Evolutionary conservation across 192 early-diverging fungal genomes (phyloP).

Genomic region (Umbelopsis sp.): DNA sequence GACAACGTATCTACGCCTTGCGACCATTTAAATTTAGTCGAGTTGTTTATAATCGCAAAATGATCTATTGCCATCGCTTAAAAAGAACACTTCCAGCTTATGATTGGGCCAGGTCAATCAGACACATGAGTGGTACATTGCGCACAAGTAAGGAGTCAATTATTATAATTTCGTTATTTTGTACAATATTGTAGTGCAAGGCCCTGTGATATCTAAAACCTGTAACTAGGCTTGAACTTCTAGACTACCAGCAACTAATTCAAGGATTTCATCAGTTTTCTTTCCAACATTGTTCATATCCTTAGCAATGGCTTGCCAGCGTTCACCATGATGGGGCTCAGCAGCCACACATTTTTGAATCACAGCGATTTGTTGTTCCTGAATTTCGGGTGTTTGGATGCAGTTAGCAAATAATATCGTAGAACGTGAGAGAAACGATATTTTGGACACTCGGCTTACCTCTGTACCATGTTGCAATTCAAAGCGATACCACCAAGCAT

Average conservation of each 20-base stretch:
- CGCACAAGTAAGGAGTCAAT: too few relatives aligned
- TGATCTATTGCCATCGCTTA: too few relatives aligned
- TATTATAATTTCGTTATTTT: too few relatives aligned
- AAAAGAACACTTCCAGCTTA: too few relatives aligned
- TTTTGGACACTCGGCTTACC: conserved; percentile 27
- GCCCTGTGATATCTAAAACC: too few relatives aligned
- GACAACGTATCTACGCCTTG: too few relatives aligned
- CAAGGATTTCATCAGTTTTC: conserved; percentile 61
- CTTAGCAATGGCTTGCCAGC: conserved; percentile 85
- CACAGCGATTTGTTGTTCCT: conserved; percentile 54
- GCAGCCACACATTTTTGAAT: conserved; percentile 71
- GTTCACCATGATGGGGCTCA: conserved; percentile 89
- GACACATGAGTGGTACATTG: too few relatives aligned
- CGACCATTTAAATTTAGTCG: too few relatives aligned
- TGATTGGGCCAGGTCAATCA: too few relatives aligned
- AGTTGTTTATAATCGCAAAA: too few relatives aligned
- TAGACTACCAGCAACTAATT: conserved; percentile 42
- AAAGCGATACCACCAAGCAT: conserved; percentile 95
- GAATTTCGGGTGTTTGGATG: neutral
- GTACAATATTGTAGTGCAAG: too few relatives aligned
- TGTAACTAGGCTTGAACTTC: conserved; percentile 5
- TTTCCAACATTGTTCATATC: conserved; percentile 71
- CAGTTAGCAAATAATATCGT: conserved; percentile 9
- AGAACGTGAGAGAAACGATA: neutral
- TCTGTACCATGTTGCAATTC: conserved; percentile 79